Evolutionary conservation across 371 early-diverging fungal genomes (phyloP).

Genomic region (Mortierella sp.): DNA sequence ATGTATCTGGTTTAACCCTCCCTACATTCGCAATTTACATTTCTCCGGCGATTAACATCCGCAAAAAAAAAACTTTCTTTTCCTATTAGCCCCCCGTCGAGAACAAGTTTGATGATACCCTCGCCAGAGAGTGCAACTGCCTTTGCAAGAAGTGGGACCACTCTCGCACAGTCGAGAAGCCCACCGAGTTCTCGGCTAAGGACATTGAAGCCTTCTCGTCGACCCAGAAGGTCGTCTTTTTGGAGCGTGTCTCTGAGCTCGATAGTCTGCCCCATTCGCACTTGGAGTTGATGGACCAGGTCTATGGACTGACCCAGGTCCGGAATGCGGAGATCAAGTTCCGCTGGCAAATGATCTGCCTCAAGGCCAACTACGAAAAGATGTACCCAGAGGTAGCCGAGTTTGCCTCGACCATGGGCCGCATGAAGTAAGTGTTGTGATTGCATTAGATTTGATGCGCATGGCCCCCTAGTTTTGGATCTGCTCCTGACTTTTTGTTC

Average conservation of each 20-base stretch:
- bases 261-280: conserved; percentile 74
- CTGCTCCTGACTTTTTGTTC: conserved; percentile 68
- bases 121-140: conserved; percentile 85
- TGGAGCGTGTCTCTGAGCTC: conserved; percentile 82
- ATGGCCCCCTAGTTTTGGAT: background rate
- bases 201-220: conserved; percentile 79
- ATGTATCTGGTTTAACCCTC: background rate
- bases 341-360: conserved; percentile 89
- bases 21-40: background rate
- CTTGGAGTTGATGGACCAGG: conserved; percentile 78
- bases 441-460: background rate
- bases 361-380: conserved; percentile 82
- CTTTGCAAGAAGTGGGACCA: conserved; percentile 85
- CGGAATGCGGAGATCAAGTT: conserved; percentile 91
- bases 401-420: conserved; percentile 90
- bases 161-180: conserved; percentile 64
- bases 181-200: conserved; percentile 67
- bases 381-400: conserved; percentile 82
- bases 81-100: conserved; percentile 82
- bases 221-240: conserved; percentile 87
- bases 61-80: conserved; percentile 9
- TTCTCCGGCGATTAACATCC: conserved; percentile 1
- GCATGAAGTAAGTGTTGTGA: conserved; percentile 91
- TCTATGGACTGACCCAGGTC: conserved; percentile 78
- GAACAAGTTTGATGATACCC: conserved; percentile 87